Evolutionary conservation across 768 basidiomycete species (phyloP).

Genomic region (Sutorius australiensis): DNA sequence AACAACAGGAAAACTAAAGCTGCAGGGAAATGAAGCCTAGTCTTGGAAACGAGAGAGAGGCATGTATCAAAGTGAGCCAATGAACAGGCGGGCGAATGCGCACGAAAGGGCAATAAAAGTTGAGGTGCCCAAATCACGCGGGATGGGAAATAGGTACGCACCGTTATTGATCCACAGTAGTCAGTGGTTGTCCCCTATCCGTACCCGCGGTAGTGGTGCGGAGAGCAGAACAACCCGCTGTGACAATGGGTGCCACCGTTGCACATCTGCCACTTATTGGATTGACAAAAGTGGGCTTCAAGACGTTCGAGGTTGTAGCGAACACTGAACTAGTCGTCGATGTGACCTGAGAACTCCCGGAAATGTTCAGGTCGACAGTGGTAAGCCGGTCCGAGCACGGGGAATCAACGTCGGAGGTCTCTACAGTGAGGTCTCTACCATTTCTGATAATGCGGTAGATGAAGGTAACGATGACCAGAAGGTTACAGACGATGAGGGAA

Average conservation of each 20-base stretch:
- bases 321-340: not conserved
- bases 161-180: too few relatives aligned
- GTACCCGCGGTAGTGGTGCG: not conserved
- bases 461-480: conserved; percentile 37
- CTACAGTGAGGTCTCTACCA: conserved; percentile 10
- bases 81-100: too few relatives aligned
- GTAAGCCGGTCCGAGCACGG: conserved; percentile 15
- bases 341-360: conserved; percentile 1
- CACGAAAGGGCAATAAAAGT: too few relatives aligned
- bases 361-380: conserved; percentile 23
- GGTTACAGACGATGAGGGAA: conserved; percentile 40
- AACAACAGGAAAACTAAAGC: too few relatives aligned
- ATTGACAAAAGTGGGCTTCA: not conserved
- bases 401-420: not conserved
- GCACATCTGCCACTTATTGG: not conserved
- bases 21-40: too few relatives aligned
- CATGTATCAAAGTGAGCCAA: too few relatives aligned
- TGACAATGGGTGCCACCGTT: not conserved
- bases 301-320: conserved; percentile 4
- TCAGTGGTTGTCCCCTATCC: not conserved
- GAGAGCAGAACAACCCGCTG: not conserved
- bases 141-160: too few relatives aligned
- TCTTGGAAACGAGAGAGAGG: too few relatives aligned
- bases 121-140: too few relatives aligned
- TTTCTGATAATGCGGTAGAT: conserved; percentile 23